Evolutionary conservation across 148 eudicot species (phyloP), one percentile per base, ranked within the genome.

Genomic region (Limonium bicolor): DNA sequence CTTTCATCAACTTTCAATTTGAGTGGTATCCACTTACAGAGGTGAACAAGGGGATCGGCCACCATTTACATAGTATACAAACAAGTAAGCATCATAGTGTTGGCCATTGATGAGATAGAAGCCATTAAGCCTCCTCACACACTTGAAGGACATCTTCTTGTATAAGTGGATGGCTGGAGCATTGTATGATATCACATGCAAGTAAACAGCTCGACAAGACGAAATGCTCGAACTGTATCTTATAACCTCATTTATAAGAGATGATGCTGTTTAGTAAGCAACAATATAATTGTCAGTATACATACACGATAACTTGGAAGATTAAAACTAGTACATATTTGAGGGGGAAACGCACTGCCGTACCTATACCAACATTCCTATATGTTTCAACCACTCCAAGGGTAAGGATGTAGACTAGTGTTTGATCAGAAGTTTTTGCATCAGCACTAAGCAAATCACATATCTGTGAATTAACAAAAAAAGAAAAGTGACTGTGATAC

Each of bases 11-110:
- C n/a, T n/a, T n/a, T n/a, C n/a, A n/a, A 39, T 1, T 46, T 3
- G 17, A 37, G 49, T 13, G 27, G 7, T 38, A 9, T 43, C 22
- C 52, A 75, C 99, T 90, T 78, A 90, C 99, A 78, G 45, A 1
- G 82, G 95, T 46, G 99, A 85, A 63, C 99, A 90, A 49, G 82
- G 94, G 62, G 99, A 90, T 55, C 74, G 85, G 9, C 88, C 88
- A 18, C 94, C 99, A 61, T 90, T 85, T 14, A 90, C 77, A 34
- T 78, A 81, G 82, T 66, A 90, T 48, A 90, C 74, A 56, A 90
- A 90, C 58, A 90, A 64, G 64, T 71, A 90, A 15, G 95, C 63
- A 64, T 90, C 99, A 51, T 85, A 75, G 58, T 78, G 83, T 59
- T 67, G 88, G 39, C 80, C 82, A 4, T 69, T 63, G 58, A 90